Evolutionary conservation across 768 basidiomycete genomes (phyloP).

Genomic region (Leccinellum rugosiceps): DNA sequence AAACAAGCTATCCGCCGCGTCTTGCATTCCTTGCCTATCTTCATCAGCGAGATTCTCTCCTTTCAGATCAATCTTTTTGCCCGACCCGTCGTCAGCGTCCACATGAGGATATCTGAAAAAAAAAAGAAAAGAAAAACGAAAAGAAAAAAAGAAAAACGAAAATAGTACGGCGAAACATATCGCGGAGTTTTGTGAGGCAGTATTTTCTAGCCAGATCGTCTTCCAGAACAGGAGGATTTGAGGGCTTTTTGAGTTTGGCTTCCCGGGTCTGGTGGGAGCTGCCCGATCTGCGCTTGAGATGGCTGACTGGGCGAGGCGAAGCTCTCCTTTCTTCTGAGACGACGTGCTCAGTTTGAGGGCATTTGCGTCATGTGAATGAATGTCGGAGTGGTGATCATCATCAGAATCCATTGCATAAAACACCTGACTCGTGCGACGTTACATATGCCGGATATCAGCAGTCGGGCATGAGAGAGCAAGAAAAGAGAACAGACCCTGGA

Average conservation of each 20-base stretch:
- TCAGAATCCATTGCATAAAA: conserved; percentile 43
- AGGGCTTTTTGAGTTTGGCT: conserved; percentile 47
- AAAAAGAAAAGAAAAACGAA: too few relatives aligned
- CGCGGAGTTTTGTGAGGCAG: conserved; percentile 72
- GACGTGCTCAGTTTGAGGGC: conserved; percentile 16
- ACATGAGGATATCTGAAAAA: conserved; percentile 65
- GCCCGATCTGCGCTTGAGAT: conserved; percentile 55
- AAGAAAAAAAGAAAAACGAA: too few relatives aligned
- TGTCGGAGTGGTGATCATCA: conserved; percentile 32
- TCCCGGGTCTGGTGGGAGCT: conserved; percentile 37
- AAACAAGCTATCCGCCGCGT: conserved; percentile 61
- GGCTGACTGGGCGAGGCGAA: conserved; percentile 20
- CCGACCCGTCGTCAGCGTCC: conserved; percentile 31
- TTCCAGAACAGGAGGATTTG: conserved; percentile 35
- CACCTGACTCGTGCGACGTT: conserved; percentile 45
- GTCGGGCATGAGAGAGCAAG: conserved; percentile 5
- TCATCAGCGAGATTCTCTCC: conserved; percentile 57
- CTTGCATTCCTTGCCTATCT: conserved; percentile 52
- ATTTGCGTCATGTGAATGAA: conserved; percentile 12
- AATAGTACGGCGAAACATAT: conserved; percentile 65
- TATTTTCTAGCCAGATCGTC: conserved; percentile 78
- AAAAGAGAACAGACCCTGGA: conserved; percentile 45
- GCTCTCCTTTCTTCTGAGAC: conserved; percentile 18
- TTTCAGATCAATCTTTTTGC: conserved; percentile 40
- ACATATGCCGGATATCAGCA: conserved; percentile 16